phyloP scores from a whole-genome alignment of 306 rosid genomes.

The Cucurbita pepo region DNA sequence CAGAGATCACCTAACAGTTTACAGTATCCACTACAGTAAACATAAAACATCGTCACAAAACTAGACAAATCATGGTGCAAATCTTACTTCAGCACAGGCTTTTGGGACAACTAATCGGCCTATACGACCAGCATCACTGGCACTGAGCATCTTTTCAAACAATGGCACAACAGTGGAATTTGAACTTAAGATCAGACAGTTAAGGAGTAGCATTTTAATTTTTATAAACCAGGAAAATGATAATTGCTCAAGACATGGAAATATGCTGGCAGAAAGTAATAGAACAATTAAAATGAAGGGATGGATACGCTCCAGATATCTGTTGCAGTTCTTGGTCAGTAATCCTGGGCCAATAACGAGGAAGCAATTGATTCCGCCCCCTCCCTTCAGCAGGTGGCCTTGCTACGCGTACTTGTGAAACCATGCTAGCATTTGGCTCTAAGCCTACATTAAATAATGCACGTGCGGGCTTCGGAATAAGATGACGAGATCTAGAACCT shows the following conservation, averaged over 20 bases:
- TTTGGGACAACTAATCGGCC: slow-evolving; percentile 97
- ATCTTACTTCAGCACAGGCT: slow-evolving; percentile 94
- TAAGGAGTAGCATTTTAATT: slow-evolving; percentile 25
- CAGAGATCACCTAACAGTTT: not conserved
- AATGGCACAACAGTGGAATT: slow-evolving; percentile 87
- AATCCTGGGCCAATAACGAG: slow-evolving; percentile 98
- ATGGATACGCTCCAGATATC: slow-evolving; percentile 97
- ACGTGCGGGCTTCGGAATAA: slow-evolving; percentile 75
- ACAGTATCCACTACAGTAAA: slow-evolving; percentile 6
- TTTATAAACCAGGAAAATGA: not conserved
- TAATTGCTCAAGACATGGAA: slow-evolving; percentile 2
- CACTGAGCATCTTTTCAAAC: slow-evolving; percentile 98
- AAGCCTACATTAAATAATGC: slow-evolving; percentile 40
- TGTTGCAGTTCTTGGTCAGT: slow-evolving; percentile 96
- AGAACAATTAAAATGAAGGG: slow-evolving; percentile 5
- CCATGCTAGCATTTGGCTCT: slow-evolving; percentile 48
- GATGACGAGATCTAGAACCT: slow-evolving; percentile 65
- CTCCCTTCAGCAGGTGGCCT: slow-evolving; percentile 99
- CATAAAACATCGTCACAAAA: slow-evolving; percentile 3
- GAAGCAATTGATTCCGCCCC: slow-evolving; percentile 95
- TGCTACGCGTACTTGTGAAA: slow-evolving; percentile 82
- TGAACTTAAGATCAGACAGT: slow-evolving; percentile 57
- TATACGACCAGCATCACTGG: slow-evolving; percentile 99
- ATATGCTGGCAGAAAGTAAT: not conserved
- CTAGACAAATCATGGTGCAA: not conserved